Evolutionary conservation across 805 yeast species (phyloP).

Genomic region (Ogataea corticis): DNA sequence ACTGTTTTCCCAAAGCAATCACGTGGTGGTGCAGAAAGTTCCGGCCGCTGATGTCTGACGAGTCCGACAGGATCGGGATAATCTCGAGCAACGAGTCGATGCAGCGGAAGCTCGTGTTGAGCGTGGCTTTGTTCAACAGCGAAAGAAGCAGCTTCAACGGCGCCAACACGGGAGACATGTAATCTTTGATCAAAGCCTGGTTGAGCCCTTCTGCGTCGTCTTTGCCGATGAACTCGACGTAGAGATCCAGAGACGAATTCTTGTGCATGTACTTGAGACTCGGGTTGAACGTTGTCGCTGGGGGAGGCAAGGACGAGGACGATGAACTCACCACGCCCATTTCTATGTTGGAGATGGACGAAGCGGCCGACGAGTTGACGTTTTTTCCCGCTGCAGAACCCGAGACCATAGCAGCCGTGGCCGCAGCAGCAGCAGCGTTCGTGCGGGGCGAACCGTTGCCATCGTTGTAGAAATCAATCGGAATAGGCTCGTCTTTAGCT

Average conservation of each 20-base stretch:
- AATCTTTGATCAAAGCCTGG: slow-evolving; percentile 42
- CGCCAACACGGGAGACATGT: slow-evolving; percentile 47
- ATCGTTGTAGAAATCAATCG: slow-evolving; percentile 21
- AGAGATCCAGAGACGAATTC: slow-evolving; percentile 24
- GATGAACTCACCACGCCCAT: slow-evolving; percentile 18
- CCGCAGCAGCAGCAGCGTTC: neutral
- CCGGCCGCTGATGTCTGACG: slow-evolving; percentile 74
- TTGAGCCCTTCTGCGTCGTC: slow-evolving; percentile 41
- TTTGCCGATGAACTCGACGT: slow-evolving; percentile 23
- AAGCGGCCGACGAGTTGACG: slow-evolving; percentile 22
- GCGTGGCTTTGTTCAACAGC: slow-evolving; percentile 64
- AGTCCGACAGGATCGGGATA: slow-evolving; percentile 57
- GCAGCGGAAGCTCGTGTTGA: slow-evolving; percentile 53
- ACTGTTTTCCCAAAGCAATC: slow-evolving; percentile 72
- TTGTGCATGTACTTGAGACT: slow-evolving; percentile 11
- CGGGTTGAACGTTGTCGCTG: slow-evolving; percentile 17
- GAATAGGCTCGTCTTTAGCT: slow-evolving; percentile 14
- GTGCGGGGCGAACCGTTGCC: neutral
- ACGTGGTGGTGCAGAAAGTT: slow-evolving; percentile 85
- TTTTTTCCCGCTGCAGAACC: slow-evolving; percentile 3
- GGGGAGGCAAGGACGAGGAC: slow-evolving; percentile 27
- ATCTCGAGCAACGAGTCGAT: slow-evolving; percentile 55
- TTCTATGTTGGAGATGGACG: slow-evolving; percentile 26
- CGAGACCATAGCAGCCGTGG: neutral
- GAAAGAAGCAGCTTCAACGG: slow-evolving; percentile 59